Evolutionary conservation across 495 filamentous ascomycete genomes (phyloP).

Genomic region (Aspergillus leporis): DNA sequence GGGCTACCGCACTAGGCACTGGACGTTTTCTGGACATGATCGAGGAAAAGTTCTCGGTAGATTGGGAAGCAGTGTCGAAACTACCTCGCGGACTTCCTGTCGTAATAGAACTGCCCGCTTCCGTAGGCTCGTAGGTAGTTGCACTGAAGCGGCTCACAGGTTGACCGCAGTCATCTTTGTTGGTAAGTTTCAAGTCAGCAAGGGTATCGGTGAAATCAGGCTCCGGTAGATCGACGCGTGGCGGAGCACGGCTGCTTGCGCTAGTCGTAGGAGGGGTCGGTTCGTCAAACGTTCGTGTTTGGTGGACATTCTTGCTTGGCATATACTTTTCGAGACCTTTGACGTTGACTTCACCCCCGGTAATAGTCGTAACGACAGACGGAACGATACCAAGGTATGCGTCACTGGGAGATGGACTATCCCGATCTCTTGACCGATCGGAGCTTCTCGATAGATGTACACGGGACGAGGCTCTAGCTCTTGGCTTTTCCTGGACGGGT

Average conservation of each 20-base stretch:
- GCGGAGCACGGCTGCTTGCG: constrained; percentile 20
- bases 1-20: constrained; percentile 40
- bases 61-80: constrained; percentile 34
- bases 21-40: constrained; percentile 53
- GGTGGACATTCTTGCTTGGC: constrained; percentile 8
- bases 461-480: constrained; percentile 29
- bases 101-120: constrained; percentile 34
- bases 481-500: constrained; percentile 30
- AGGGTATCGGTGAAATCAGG: constrained; percentile 24
- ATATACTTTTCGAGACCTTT: constrained; percentile 19
- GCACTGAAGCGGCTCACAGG: constrained; percentile 72
- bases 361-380: constrained; percentile 43
- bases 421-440: constrained; percentile 16
- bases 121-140: constrained; percentile 66
- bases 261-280: constrained; percentile 12
- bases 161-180: constrained; percentile 30
- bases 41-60: constrained; percentile 36
- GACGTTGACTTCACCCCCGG: constrained; percentile 26
- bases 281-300: constrained; percentile 13
- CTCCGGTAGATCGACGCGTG: constrained; percentile 25
- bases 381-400: constrained; percentile 23
- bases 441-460: constrained; percentile 18
- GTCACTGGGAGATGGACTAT: constrained; percentile 11
- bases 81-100: constrained; percentile 42
- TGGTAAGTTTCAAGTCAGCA: constrained; percentile 29